Conservation (phyloP, 176 grass and related monocot genomes). For the Oryza officinalis region DNA sequence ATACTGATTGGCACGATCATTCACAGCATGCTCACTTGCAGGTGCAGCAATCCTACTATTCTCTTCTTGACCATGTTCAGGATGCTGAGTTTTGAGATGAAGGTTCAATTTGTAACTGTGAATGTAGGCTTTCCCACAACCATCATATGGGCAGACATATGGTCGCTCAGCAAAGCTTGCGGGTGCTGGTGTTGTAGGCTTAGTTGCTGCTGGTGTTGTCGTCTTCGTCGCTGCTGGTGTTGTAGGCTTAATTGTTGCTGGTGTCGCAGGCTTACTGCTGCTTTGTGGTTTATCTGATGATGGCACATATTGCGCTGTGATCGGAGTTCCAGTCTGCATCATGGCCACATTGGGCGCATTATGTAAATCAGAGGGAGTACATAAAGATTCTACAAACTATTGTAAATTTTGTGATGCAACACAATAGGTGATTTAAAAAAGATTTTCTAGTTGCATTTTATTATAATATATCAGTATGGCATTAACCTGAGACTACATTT, state of each 20-base stretch:
- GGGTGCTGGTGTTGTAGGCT: conserved; percentile 29
- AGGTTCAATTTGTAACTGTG: conserved; percentile 89
- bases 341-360: conserved; percentile 7
- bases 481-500: conserved; percentile 10
- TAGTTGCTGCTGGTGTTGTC: conserved; percentile 23
- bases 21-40: conserved; percentile 24
- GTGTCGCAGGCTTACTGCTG: conserved; percentile 38
- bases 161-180: conserved; percentile 55
- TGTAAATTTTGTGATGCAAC: not conserved
- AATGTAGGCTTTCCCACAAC: conserved; percentile 86
- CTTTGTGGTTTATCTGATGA: conserved; percentile 46
- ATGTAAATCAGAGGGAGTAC: conserved; percentile 7
- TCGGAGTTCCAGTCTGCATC: conserved; percentile 46
- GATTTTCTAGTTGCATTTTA: conserved; percentile 2
- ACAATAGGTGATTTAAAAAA: conserved; percentile 22
- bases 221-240: conserved; percentile 32
- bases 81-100: conserved; percentile 77
- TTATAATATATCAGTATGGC: conserved; percentile 24
- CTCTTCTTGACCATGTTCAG: conserved; percentile 55
- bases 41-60: conserved; percentile 33
- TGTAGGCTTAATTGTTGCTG: conserved; percentile 29
- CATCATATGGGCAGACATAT: conserved; percentile 76
- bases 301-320: conserved; percentile 37
- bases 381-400: not conserved
- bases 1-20: conserved; percentile 41